Conservation (phyloP, 2,329 filamentous ascomycete genomes). For the Sporothrix brasiliensis region DNA sequence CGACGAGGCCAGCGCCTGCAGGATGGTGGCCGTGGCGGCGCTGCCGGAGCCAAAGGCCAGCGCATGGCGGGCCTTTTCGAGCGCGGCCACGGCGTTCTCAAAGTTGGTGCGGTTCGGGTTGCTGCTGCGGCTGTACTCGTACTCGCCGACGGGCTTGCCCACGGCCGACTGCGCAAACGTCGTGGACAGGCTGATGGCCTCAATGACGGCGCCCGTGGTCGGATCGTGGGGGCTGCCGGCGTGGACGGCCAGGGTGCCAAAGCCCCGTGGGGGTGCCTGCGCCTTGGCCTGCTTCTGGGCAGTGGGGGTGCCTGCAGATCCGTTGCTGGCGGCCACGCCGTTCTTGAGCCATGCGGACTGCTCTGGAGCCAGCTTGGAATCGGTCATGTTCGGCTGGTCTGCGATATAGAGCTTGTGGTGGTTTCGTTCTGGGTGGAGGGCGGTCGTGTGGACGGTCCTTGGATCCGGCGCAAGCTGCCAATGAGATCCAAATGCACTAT, state of each 20-base stretch:
- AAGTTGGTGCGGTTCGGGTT: conserved; percentile 98
- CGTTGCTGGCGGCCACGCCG: conserved; percentile 6
- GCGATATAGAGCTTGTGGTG: neutral
- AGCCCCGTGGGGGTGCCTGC: conserved; percentile 70
- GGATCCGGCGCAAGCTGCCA: conserved; percentile 2
- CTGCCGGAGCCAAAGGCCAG: conserved; percentile 94
- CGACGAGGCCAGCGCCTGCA: conserved; percentile 80
- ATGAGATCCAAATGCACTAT: conserved; percentile 2
- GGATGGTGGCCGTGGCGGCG: conserved; percentile 87
- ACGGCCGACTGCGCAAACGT: conserved; percentile 92
- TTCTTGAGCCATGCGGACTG: conserved; percentile 17
- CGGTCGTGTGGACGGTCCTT: neutral
- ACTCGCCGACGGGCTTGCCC: conserved; percentile 81
- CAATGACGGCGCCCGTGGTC: conserved; percentile 90
- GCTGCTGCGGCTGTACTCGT: conserved; percentile 90
- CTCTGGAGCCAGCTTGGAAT: neutral
- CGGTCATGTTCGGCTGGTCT: conserved; percentile 10
- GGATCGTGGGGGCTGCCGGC: conserved; percentile 90
- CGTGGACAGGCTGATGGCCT: conserved; percentile 92
- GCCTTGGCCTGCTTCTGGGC: neutral
- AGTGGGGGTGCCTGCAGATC: conserved; percentile 18
- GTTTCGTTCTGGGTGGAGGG: neutral
- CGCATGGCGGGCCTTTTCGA: conserved; percentile 90
- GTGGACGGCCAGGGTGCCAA: conserved; percentile 94
- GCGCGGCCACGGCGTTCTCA: conserved; percentile 83